These are phyloP conservation scores for Candida sp. DNA, from an alignment of 1,139 yeast species.

Conservation along the genomic window DNA sequence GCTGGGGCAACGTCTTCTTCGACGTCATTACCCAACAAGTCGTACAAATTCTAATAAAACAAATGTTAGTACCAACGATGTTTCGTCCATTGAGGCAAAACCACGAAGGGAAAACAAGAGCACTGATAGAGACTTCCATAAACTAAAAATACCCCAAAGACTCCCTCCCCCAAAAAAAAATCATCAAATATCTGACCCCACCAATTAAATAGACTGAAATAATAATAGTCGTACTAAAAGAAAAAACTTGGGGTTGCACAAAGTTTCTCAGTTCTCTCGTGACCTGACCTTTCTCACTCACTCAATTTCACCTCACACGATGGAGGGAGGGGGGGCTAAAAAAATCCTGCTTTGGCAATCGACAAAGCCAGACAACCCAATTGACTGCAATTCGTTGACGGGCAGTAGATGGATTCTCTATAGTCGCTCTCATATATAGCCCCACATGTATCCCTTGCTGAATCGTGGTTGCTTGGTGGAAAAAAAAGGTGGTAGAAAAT, in stretches of 20 bases:
- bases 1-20: slow-evolving; percentile 63
- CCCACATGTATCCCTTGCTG: too few species aligned
- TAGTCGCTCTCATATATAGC: background rate
- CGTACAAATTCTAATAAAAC: slow-evolving; percentile 41
- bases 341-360: background rate
- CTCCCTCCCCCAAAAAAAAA: too few species aligned
- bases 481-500: background rate
- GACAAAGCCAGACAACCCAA: background rate
- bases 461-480: too few species aligned
- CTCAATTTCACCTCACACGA: slow-evolving; percentile 1
- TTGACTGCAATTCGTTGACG: background rate
- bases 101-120: too few species aligned
- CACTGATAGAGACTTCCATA: too few species aligned
- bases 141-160: too few species aligned
- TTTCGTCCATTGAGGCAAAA: background rate
- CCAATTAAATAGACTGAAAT: background rate
- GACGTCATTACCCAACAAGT: slow-evolving; percentile 75
- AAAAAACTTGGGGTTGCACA: background rate
- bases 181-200: background rate
- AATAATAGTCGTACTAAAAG: background rate
- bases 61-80: background rate
- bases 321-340: background rate
- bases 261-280: background rate
- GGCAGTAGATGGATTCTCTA: background rate
- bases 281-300: background rate